Base-by-base conservation (phyloP, 768 basidiomycete genomes). In the Lactarius hengduanensis region DNA sequence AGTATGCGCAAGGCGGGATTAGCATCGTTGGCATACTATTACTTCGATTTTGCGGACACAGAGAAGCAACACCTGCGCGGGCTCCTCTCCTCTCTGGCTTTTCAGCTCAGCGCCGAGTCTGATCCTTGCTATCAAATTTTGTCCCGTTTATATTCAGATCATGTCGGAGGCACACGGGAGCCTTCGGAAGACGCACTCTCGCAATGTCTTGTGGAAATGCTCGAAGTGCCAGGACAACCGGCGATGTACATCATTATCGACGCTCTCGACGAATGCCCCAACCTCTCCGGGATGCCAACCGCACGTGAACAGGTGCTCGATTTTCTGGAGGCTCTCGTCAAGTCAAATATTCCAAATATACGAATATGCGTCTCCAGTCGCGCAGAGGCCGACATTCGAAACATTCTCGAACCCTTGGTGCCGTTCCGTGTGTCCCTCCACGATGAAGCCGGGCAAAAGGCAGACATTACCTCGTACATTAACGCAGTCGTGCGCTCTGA, bases 201-300 rank as follows among this genome's bases (percentile, higher is more conserved):
- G 6, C 53, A 55, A 26, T 60, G 64, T 55, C 53, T 65, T 2
- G 54, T 53, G 22, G 40, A 55, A 15, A 45, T 65, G 50, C 40
- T 60, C 30, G 7, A 18, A 34, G 20, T 26, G 3, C 58, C 50
- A 7, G 50, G 38, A 5, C 34, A 60, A 30, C 36, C 38, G 0
- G 30, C 59, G 18, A 32, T 38, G 9, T 45, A 45, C 30, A 38
- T 38, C 11, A 38, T 38, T 38, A 38, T 38, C 0, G 64, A 65
- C 34, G 64, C 59, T 28, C 54, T 65, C 3, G 64, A 65, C 20
- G 64, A 60, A n/a, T 65, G 59, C 43, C 64, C 59, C 7, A 45
- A 15, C 1, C 26, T 32, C 1, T 16, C 40, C 22, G 40, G 40
- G 6, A 28, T 30, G 6, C 38, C 32, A 0, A n/a, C 59, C 16